Conservation (phyloP, 345 rosid species). For the Citrus reticulata region DNA sequence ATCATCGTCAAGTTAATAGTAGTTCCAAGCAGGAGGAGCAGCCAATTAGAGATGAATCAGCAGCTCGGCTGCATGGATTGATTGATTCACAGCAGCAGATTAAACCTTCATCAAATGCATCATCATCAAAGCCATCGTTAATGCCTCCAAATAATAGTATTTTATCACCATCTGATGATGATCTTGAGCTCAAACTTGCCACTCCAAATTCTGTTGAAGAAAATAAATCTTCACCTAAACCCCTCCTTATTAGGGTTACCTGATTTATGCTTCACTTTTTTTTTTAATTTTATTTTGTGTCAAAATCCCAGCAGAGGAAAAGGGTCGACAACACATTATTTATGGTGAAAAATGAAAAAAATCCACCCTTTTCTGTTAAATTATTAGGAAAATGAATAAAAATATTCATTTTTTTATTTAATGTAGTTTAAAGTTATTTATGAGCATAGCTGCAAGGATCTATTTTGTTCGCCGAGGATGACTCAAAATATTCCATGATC, state of each 20-base stretch:
- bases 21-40: neutral
- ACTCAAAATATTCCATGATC: neutral
- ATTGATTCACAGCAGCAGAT: neutral
- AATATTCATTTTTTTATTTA: neutral
- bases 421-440: neutral
- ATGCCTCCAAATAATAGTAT: neutral
- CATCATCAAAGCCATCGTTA: constrained; percentile 2
- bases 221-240: constrained; percentile 18
- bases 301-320: no score
- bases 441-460: no score
- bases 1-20: neutral
- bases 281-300: no score
- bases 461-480: neutral
- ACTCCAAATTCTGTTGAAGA: constrained; percentile 34
- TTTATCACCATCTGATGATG: constrained; percentile 1
- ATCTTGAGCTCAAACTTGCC: constrained; percentile 54
- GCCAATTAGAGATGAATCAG: neutral
- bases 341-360: neutral
- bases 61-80: constrained; percentile 2
- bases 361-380: neutral
- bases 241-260: constrained; percentile 38
- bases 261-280: neutral
- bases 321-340: neutral
- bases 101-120: constrained; percentile 12
- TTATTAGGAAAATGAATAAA: neutral